phyloP scores from a whole-genome alignment of 2,329 filamentous ascomycete species.

The Cladosporium sp. region DNA sequence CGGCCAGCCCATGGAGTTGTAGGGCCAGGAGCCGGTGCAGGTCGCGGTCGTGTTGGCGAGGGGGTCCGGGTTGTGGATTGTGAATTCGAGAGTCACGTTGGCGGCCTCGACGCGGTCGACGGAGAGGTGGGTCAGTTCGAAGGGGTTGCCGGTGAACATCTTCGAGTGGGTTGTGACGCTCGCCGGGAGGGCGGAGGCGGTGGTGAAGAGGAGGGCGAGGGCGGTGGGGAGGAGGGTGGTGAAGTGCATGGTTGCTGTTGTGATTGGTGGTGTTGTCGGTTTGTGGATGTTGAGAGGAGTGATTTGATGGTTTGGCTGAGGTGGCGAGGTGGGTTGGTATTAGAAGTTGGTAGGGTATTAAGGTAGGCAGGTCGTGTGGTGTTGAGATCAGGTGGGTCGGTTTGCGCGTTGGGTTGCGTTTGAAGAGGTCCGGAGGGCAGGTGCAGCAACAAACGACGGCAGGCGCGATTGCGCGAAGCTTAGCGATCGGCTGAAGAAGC shows the following conservation, averaged over 20 bases:
- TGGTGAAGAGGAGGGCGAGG: not conserved
- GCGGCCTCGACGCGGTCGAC: slow-evolving; percentile 15
- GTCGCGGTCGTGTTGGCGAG: slow-evolving; percentile 20
- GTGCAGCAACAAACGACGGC: not conserved
- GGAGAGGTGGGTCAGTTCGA: slow-evolving; percentile 19
- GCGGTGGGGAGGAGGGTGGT: not conserved
- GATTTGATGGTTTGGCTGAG: not conserved
- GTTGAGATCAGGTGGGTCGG: not conserved
- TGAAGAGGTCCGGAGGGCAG: not conserved
- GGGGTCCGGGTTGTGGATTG: slow-evolving; percentile 25
- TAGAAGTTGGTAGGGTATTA: not conserved
- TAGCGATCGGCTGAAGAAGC: too few relatives aligned
- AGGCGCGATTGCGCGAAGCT: not conserved
- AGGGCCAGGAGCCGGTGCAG: slow-evolving; percentile 22
- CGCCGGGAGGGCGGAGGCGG: not conserved
- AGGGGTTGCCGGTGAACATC: slow-evolving; percentile 6
- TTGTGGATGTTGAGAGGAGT: not conserved
- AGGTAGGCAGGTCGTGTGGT: not conserved
- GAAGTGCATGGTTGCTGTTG: slow-evolving; percentile 4
- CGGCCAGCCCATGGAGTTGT: slow-evolving; percentile 18
- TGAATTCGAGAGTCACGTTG: slow-evolving; percentile 24
- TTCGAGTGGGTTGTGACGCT: not conserved
- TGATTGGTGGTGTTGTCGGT: not conserved
- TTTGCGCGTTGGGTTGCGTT: not conserved
- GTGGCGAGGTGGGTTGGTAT: not conserved